Conservation (phyloP, 495 filamentous ascomycete genomes). For the Amorphotheca resinae region DNA sequence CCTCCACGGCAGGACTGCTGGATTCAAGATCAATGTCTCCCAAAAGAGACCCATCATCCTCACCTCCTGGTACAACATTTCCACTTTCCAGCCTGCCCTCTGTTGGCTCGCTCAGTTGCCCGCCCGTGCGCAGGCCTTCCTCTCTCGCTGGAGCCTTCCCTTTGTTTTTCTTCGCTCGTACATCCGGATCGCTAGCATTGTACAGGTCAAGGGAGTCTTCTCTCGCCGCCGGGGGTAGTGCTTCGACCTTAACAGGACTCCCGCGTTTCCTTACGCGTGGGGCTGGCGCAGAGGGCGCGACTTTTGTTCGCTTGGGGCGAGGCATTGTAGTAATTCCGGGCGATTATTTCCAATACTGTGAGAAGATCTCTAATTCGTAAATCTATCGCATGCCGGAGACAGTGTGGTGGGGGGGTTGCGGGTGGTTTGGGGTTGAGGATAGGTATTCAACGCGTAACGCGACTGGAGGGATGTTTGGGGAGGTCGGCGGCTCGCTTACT, state of each 20-base stretch:
- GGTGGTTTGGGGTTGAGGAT: neutral
- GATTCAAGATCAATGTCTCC: constrained; percentile 10
- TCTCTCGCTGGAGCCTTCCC: constrained; percentile 3
- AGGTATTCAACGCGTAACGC: neutral
- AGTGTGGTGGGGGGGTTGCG: neutral
- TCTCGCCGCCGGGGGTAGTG: neutral
- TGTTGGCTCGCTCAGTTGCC: neutral
- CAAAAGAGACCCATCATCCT: neutral
- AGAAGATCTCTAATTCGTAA: neutral
- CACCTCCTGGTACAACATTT: constrained; percentile 6
- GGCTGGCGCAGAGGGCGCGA: constrained; percentile 23
- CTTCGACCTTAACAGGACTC: neutral
- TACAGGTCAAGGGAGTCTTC: constrained; percentile 10
- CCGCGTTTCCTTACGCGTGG: constrained; percentile 16
- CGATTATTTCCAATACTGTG: neutral
- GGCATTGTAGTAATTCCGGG: constrained; percentile 21
- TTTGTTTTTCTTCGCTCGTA: constrained; percentile 8
- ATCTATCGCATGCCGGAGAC: neutral
- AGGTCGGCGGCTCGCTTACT: too few relatives aligned
- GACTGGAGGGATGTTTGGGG: too few relatives aligned
- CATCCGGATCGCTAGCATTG: constrained; percentile 17
- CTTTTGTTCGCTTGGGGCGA: constrained; percentile 30
- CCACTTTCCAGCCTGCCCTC: neutral
- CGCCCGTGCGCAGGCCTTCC: neutral
- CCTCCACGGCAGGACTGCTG: constrained; percentile 18